These are phyloP conservation scores for Exophiala lecanii-corni DNA, from an alignment of 2,329 filamentous ascomycete species.

Conservation along the genomic window DNA sequence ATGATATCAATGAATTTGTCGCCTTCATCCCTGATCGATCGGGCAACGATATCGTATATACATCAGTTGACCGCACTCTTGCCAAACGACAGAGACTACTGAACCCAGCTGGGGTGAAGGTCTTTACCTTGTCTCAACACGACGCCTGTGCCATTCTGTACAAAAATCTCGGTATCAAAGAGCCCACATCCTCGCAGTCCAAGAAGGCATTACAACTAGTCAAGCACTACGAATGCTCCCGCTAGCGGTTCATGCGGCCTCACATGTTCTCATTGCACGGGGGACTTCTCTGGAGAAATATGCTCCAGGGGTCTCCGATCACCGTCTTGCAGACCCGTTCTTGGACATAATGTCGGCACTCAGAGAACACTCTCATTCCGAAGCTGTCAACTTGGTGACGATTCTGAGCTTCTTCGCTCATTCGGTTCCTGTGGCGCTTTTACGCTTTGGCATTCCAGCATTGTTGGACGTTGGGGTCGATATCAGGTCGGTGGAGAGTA, in stretches of 20 bases:
- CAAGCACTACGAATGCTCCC: slow-evolving; percentile 61
- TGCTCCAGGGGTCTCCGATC: slow-evolving; percentile 50
- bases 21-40: slow-evolving; percentile 61
- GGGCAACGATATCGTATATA: slow-evolving; percentile 63
- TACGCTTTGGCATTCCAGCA: slow-evolving; percentile 41
- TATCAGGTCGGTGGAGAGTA: slow-evolving; percentile 35
- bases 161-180: slow-evolving; percentile 56
- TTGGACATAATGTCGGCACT: slow-evolving; percentile 47
- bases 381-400: slow-evolving; percentile 61
- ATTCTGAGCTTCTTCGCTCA: slow-evolving; percentile 61
- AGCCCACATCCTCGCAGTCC: slow-evolving; percentile 51
- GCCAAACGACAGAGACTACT: slow-evolving; percentile 54
- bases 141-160: slow-evolving; percentile 60
- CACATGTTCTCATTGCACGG: slow-evolving; percentile 57
- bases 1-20: slow-evolving; percentile 46
- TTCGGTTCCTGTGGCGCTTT: slow-evolving; percentile 35
- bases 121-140: slow-evolving; percentile 51
- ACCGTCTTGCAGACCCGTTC: slow-evolving; percentile 49
- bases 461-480: slow-evolving; percentile 33
- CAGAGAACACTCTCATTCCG: slow-evolving; percentile 35
- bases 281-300: slow-evolving; percentile 59
- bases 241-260: slow-evolving; percentile 63
- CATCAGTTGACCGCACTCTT: slow-evolving; percentile 59
- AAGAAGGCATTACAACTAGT: slow-evolving; percentile 59
- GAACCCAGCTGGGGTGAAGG: slow-evolving; percentile 55